phyloP scores from a whole-genome alignment of 768 basidiomycete species.

The Boletus rubescentipes region DNA sequence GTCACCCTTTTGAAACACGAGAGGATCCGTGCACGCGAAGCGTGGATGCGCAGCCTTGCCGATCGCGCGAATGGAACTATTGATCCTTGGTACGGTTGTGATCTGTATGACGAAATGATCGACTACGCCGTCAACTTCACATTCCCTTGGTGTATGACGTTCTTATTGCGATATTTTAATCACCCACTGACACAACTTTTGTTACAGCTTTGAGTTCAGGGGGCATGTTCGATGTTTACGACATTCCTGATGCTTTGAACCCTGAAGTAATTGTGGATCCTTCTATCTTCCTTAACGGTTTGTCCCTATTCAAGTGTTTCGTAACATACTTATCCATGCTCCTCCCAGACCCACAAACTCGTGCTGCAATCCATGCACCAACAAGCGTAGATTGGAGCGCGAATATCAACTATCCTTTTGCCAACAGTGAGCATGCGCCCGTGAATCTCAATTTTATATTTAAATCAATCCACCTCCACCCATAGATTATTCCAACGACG shows the following conservation, averaged over 20 bases:
- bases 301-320: constrained; percentile 8
- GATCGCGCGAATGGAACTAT: constrained; percentile 53
- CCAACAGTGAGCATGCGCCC: constrained; percentile 23
- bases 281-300: constrained; percentile 63
- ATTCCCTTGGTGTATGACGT: constrained; percentile 52
- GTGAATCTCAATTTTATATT: background rate
- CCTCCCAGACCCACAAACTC: constrained; percentile 46
- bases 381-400: constrained; percentile 49
- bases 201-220: constrained; percentile 26
- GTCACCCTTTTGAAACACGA: constrained; percentile 24
- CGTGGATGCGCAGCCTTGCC: constrained; percentile 47
- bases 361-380: no score
- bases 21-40: constrained; percentile 23
- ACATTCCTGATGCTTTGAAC: constrained; percentile 54
- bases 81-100: constrained; percentile 66
- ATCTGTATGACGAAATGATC: constrained; percentile 59
- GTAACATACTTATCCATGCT: background rate
- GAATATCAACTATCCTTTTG: constrained; percentile 37
- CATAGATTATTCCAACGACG: constrained; percentile 20
- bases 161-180: background rate
- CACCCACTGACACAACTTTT: constrained; percentile 2
- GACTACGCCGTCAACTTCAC: constrained; percentile 76
- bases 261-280: constrained; percentile 52
- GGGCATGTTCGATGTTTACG: constrained; percentile 46
- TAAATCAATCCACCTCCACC: background rate